These are phyloP conservation scores for Ceratobasidium sp. DNA, from an alignment of 1,284 basidiomycete species.

Conservation along the genomic window DNA sequence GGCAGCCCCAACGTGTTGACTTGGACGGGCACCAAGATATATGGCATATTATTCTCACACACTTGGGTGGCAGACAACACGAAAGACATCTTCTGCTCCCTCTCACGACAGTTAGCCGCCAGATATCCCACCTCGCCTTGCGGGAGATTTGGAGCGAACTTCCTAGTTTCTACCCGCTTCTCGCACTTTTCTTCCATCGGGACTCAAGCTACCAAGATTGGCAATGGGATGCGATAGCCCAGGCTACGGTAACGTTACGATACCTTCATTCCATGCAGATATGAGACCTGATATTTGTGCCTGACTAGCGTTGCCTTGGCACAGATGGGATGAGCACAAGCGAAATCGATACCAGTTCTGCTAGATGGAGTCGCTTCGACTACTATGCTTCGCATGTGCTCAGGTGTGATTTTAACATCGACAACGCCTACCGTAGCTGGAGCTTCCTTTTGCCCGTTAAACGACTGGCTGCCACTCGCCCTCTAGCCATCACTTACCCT, in stretches of 20 bases:
- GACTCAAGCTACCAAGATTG: slow-evolving; percentile 8
- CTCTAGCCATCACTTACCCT: not conserved
- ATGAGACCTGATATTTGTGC: too few relatives aligned
- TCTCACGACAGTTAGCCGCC: slow-evolving; percentile 8
- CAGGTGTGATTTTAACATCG: not conserved
- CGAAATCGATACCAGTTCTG: slow-evolving; percentile 2
- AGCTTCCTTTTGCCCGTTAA: slow-evolving; percentile 6
- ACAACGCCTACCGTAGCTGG: not conserved
- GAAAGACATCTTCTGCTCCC: not conserved
- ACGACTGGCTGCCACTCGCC: slow-evolving; percentile 1
- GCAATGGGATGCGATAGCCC: slow-evolving; percentile 24
- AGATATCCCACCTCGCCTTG: slow-evolving; percentile 2
- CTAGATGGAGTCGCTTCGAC: slow-evolving; percentile 1
- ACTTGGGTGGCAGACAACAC: not conserved
- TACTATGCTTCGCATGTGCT: slow-evolving; percentile 17
- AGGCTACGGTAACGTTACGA: not conserved
- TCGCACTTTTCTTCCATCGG: slow-evolving; percentile 12
- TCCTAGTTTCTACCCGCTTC: slow-evolving; percentile 19
- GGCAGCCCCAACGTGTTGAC: not conserved
- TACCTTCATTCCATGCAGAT: too few relatives aligned
- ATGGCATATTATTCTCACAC: slow-evolving; percentile 14
- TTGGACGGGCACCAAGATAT: slow-evolving; percentile 13
- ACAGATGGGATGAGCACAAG: not conserved
- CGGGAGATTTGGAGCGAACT: slow-evolving; percentile 17
- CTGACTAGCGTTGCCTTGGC: not conserved